Evolutionary conservation across 192 early-diverging fungal species (phyloP).

Genomic region (Powellomyces hirtus): DNA sequence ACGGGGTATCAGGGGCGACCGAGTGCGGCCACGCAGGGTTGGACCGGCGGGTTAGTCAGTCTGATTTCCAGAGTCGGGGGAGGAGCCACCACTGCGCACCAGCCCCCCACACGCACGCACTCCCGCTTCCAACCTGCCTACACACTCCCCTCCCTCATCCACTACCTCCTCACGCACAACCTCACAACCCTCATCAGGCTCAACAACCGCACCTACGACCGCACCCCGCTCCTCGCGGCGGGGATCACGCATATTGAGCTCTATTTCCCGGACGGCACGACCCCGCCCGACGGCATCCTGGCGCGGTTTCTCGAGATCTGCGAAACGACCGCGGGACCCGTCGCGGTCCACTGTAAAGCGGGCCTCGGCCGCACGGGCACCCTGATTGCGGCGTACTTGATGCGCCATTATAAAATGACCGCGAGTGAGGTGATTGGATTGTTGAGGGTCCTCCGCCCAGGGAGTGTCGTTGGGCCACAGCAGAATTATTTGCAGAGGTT

Average conservation of each 20-base stretch:
- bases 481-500: constrained; percentile 69
- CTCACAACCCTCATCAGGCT: constrained; percentile 58
- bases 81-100: not conserved
- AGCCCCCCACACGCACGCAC: not conserved
- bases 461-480: constrained; percentile 71
- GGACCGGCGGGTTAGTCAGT: not conserved
- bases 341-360: constrained; percentile 65
- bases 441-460: constrained; percentile 64
- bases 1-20: constrained; percentile 2
- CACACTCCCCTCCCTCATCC: constrained; percentile 49
- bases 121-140: constrained; percentile 41
- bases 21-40: not conserved
- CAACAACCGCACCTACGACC: constrained; percentile 68
- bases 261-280: constrained; percentile 69
- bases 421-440: constrained; percentile 65
- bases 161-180: constrained; percentile 48
- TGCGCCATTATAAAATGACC: constrained; percentile 69
- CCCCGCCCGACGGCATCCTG: constrained; percentile 62
- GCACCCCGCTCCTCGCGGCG: constrained; percentile 46
- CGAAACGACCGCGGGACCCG: constrained; percentile 50
- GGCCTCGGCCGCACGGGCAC: constrained; percentile 60
- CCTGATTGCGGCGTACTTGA: constrained; percentile 59
- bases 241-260: constrained; percentile 68
- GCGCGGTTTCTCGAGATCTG: constrained; percentile 64
- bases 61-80: not conserved